Evolutionary conservation across 2,329 filamentous ascomycete genomes (phyloP).

Genomic region (Domatiomyces globalis): DNA sequence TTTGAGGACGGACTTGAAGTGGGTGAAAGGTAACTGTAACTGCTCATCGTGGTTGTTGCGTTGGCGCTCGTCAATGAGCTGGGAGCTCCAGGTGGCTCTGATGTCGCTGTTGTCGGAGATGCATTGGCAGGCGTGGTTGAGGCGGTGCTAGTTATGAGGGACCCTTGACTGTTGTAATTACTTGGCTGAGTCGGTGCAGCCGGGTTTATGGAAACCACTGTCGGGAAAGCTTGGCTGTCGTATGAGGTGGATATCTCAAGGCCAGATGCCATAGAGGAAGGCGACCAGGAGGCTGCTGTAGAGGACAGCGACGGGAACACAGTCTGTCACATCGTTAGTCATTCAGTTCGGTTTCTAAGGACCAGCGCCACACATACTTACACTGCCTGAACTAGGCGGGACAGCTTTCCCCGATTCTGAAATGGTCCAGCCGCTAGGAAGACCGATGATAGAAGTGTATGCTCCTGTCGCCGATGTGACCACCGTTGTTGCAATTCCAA

Average conservation of each 20-base stretch:
- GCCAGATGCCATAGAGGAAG: slow-evolving; percentile 33
- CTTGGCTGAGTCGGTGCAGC: slow-evolving; percentile 25
- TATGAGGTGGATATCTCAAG: slow-evolving; percentile 33
- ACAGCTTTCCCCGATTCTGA: no score
- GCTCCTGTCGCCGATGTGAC: slow-evolving; percentile 24
- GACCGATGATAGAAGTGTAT: no score
- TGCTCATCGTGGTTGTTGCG: background rate
- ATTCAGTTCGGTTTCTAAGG: slow-evolving; percentile 11
- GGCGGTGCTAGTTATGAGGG: slow-evolving; percentile 25
- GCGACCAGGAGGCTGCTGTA: slow-evolving; percentile 32
- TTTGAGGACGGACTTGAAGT: background rate
- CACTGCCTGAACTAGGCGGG: slow-evolving; percentile 48
- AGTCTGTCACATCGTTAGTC: slow-evolving; percentile 27
- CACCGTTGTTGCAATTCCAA: slow-evolving; percentile 56
- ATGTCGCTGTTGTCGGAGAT: background rate
- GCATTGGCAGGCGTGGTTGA: background rate
- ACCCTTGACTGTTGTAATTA: slow-evolving; percentile 34
- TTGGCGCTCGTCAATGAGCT: background rate
- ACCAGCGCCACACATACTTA: slow-evolving; percentile 20
- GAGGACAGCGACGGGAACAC: slow-evolving; percentile 42
- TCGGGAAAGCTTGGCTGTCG: slow-evolving; percentile 38
- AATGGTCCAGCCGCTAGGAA: slow-evolving; percentile 34
- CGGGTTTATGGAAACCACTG: slow-evolving; percentile 28
- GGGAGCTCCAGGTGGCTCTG: background rate
- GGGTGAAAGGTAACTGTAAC: background rate